phyloP scores from a whole-genome alignment of 805 yeast species.

The Metschnikowia koreensis region DNA sequence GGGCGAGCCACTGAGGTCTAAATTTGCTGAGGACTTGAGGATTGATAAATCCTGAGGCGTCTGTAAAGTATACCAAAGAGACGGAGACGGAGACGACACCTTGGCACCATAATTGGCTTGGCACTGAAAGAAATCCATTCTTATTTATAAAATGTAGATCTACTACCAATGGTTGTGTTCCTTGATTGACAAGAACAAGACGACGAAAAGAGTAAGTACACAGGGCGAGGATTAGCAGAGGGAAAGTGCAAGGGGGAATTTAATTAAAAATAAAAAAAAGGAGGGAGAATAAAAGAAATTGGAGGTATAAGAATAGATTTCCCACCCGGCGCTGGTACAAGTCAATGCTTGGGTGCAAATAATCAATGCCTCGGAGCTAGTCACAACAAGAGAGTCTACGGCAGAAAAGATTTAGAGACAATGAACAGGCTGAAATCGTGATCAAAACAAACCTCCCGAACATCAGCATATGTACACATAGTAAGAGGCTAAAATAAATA shows the following conservation, averaged over 20 bases:
- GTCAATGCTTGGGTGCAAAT: slow-evolving; percentile 4
- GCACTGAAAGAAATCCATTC: slow-evolving; percentile 2
- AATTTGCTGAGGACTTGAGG: not conserved
- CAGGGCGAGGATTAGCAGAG: slow-evolving; percentile 1
- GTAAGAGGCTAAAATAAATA: not conserved
- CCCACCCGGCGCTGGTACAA: not conserved
- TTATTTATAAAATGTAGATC: not conserved
- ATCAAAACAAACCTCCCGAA: not conserved
- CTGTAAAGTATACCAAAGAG: slow-evolving; percentile 2
- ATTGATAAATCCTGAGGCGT: slow-evolving; percentile 5
- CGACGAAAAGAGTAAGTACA: not conserved
- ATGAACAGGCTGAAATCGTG: not conserved
- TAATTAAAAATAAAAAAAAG: not conserved
- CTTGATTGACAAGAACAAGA: not conserved
- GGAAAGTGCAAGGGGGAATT: not conserved
- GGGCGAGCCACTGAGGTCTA: not conserved
- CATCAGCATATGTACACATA: not conserved
- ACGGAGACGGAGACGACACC: not conserved
- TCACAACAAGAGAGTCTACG: not conserved
- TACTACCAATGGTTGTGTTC: not conserved
- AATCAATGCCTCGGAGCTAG: not conserved
- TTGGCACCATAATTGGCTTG: not conserved
- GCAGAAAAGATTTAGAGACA: not conserved
- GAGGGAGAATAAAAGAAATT: not conserved
- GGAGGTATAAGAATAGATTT: slow-evolving; percentile 5